Percentiles rank a stretch among this genome's conserved stretches.
Conservation (phyloP, 2,329 filamentous ascomycete genomes). For the Chalaropsis thielavioides region DNA sequence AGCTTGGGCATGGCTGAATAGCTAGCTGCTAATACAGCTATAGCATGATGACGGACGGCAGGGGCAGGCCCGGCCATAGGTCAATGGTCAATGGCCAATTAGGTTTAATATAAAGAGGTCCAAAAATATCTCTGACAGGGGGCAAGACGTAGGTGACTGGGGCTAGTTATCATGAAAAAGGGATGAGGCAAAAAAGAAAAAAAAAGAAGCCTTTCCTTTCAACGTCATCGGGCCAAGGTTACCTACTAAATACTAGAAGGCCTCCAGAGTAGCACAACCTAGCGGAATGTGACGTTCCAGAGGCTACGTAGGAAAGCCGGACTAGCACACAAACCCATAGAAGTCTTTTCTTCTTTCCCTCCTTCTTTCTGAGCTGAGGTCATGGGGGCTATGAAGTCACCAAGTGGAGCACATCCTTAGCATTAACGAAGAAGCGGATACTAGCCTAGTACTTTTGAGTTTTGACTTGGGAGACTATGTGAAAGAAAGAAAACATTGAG, state of each 20-base stretch:
- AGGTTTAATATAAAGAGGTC: background rate
- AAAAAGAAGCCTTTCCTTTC: background rate
- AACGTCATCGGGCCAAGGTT: background rate
- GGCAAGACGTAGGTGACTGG: background rate
- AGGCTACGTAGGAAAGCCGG: background rate
- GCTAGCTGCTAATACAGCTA: background rate
- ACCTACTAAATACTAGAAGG: background rate
- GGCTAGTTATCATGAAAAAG: background rate
- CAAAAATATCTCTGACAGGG: conserved; percentile 5
- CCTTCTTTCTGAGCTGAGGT: background rate
- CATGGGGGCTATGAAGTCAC: conserved; percentile 10
- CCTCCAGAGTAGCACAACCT: background rate
- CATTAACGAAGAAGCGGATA: background rate
- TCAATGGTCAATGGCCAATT: background rate
- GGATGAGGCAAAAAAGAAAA: conserved; percentile 11
- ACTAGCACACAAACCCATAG: background rate
- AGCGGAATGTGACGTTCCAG: conserved; percentile 2
- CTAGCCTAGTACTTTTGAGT: background rate
- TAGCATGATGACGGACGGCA: background rate
- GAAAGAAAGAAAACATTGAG: background rate
- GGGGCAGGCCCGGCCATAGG: background rate
- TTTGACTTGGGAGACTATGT: background rate
- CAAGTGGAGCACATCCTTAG: background rate
- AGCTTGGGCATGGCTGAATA: background rate
- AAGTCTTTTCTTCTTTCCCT: background rate